phyloP scores from a whole-genome alignment of 2,329 filamentous ascomycete genomes.

The Cercospora sp. region DNA sequence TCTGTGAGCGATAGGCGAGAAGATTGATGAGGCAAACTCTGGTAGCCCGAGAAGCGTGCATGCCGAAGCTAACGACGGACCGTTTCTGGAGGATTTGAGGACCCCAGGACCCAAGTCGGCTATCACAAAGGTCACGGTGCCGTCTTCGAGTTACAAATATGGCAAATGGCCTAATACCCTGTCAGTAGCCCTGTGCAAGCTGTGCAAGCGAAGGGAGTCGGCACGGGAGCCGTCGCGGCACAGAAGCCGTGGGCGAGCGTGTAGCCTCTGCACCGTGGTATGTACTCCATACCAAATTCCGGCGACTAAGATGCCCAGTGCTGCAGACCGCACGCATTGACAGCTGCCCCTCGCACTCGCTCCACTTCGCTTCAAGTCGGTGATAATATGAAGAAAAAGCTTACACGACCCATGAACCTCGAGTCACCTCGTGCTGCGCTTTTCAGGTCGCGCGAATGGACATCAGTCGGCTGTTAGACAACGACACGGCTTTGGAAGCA shows the following conservation, averaged over 20 bases:
- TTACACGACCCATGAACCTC: neutral
- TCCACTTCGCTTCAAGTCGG: neutral
- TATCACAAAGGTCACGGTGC: neutral
- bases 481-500: neutral
- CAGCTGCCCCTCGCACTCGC: neutral
- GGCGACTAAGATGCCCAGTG: neutral
- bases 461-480: conserved; percentile 7
- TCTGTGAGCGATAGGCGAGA: neutral
- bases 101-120: neutral
- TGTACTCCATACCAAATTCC: neutral
- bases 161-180: neutral
- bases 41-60: neutral
- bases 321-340: neutral
- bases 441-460: conserved; percentile 6
- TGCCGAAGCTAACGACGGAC: neutral
- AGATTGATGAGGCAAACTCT: neutral
- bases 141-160: neutral
- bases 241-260: neutral
- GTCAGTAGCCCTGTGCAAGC: neutral
- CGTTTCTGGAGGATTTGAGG: neutral
- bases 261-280: neutral
- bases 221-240: neutral
- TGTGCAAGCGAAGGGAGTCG: neutral
- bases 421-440: neutral
- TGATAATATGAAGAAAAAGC: neutral